These are phyloP conservation scores for Juglanconis sp. DNA, from an alignment of 2,329 filamentous ascomycete genomes.

Conservation along the genomic window DNA sequence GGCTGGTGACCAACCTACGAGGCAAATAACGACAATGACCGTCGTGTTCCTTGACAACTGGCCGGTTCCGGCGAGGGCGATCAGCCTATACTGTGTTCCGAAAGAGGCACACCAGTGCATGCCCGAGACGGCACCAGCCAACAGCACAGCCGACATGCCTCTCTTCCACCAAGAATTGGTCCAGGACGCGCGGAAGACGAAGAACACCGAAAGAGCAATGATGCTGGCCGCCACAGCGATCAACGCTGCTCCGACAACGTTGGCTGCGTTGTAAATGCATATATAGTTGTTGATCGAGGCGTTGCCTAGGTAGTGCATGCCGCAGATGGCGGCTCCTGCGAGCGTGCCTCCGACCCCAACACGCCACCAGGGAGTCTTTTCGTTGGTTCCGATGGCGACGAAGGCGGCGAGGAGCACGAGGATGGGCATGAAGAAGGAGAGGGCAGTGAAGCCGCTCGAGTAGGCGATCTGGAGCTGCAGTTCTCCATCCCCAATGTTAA, in stretches of 20 bases:
- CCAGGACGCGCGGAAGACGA: slow-evolving; percentile 73
- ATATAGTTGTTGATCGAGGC: slow-evolving; percentile 75
- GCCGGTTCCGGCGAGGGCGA: slow-evolving; percentile 40
- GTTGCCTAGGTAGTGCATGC: slow-evolving; percentile 89
- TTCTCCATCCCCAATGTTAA: slow-evolving; percentile 64
- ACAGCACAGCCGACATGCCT: slow-evolving; percentile 59
- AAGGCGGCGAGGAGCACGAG: slow-evolving; percentile 72
- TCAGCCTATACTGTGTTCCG: slow-evolving; percentile 65
- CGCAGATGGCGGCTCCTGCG: slow-evolving; percentile 72
- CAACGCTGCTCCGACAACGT: slow-evolving; percentile 65
- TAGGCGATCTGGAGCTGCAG: slow-evolving; percentile 69
- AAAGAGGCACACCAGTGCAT: slow-evolving; percentile 84
- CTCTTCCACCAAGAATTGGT: slow-evolving; percentile 77
- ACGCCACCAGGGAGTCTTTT: slow-evolving; percentile 54
- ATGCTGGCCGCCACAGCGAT: slow-evolving; percentile 73
- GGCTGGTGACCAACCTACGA: slow-evolving; percentile 47
- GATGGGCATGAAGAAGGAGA: slow-evolving; percentile 80
- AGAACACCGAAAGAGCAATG: slow-evolving; percentile 71
- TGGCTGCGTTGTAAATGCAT: slow-evolving; percentile 56
- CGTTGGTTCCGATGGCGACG: slow-evolving; percentile 59
- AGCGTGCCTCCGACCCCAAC: slow-evolving; percentile 63
- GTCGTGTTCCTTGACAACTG: slow-evolving; percentile 59
- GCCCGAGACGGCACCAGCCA: slow-evolving; percentile 73
- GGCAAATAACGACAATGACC: slow-evolving; percentile 68
- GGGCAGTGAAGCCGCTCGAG: slow-evolving; percentile 65